Conservation (phyloP, 2,329 filamentous ascomycete species). For the Ramularia collo-cygni region DNA sequence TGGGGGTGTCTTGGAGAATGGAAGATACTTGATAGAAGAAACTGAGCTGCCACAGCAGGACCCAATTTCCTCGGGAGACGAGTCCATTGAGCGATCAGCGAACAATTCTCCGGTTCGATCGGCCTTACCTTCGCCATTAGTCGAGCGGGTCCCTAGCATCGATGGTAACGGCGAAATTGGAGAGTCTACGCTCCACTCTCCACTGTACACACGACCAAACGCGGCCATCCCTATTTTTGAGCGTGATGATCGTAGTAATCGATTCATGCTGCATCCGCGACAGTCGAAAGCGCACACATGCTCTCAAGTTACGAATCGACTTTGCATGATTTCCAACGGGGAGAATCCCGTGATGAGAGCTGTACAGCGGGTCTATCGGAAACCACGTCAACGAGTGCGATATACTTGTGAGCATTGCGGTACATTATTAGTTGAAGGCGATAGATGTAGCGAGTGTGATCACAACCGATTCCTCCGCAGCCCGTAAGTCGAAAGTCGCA, state of each 20-base stretch:
- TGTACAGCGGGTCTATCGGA: conserved; percentile 36
- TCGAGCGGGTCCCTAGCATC: neutral
- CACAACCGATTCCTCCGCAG: conserved; percentile 56
- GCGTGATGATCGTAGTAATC: conserved; percentile 59
- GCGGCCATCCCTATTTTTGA: conserved; percentile 29
- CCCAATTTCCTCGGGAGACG: conserved; percentile 1
- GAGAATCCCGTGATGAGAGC: conserved; percentile 24
- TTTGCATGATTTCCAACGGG: conserved; percentile 26
- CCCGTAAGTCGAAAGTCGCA: conserved; percentile 41
- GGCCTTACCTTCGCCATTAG: neutral
- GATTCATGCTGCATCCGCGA: conserved; percentile 72
- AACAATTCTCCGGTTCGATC: neutral
- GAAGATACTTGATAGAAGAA: conserved; percentile 40
- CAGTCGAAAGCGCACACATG: conserved; percentile 57
- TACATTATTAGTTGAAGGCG: conserved; percentile 50
- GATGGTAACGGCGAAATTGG: neutral
- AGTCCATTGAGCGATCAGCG: conserved; percentile 5
- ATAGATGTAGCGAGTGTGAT: conserved; percentile 52
- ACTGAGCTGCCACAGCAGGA: conserved; percentile 1
- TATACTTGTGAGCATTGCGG: conserved; percentile 57
- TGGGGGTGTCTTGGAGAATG: conserved; percentile 46
- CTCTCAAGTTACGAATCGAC: conserved; percentile 61
- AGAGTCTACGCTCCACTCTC: neutral
- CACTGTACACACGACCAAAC: neutral
- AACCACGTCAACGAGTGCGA: conserved; percentile 38